Conservation (phyloP, 75 land plant species). For the Ceratopteris richardii region DNA sequence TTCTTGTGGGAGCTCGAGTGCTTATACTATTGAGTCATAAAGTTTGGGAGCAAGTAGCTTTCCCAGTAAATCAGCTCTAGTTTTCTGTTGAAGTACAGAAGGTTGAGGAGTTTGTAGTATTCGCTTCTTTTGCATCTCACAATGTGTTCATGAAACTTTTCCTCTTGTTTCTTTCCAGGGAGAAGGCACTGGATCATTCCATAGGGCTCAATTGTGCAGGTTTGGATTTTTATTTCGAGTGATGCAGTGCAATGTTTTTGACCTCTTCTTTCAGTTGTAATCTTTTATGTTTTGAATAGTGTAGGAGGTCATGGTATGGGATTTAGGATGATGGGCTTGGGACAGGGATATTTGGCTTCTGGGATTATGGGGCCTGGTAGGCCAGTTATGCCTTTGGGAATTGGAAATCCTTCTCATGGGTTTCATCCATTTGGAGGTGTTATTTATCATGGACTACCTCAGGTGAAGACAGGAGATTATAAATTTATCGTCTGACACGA, state of each 20-base stretch:
- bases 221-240: not conserved
- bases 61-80: too few species aligned
- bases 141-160: too few species aligned
- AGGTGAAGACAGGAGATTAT: too few species aligned
- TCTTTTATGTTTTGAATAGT: not conserved
- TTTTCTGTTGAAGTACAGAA: too few species aligned
- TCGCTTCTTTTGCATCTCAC: too few species aligned
- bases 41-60: too few species aligned
- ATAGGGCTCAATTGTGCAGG: not conserved
- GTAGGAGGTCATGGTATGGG: slow-evolving; percentile 18
- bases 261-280: not conserved
- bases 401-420: slow-evolving; percentile 13
- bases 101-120: too few species aligned
- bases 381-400: slow-evolving; percentile 22
- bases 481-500: too few species aligned
- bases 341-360: slow-evolving; percentile 15
- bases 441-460: slow-evolving; percentile 12
- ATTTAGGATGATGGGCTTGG: slow-evolving; percentile 9
- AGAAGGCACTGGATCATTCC: not conserved
- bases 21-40: too few species aligned
- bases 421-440: slow-evolving; percentile 21
- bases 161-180: not conserved
- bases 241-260: not conserved
- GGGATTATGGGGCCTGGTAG: slow-evolving; percentile 38
- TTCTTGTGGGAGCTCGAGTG: too few species aligned